Conservation (phyloP, 2,329 filamentous ascomycete genomes). For the Pyricularia sp. region DNA sequence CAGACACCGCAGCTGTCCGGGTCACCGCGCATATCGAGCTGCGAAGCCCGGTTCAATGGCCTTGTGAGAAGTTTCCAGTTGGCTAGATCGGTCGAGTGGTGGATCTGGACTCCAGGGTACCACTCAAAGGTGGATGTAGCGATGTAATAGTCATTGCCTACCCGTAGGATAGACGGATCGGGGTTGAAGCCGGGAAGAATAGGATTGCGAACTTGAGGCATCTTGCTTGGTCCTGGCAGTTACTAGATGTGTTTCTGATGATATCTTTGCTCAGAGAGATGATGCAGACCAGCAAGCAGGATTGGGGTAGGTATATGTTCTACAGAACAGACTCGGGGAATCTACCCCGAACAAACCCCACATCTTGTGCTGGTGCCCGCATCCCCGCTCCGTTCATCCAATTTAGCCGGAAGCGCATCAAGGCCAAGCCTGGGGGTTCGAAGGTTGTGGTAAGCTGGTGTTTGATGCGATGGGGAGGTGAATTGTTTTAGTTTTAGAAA, state of each 20-base stretch:
- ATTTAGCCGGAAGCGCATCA: not conserved
- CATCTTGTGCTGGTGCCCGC: not conserved
- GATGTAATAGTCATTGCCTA: conserved; percentile 44
- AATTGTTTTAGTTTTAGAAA: no score
- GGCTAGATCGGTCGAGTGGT: conserved; percentile 41
- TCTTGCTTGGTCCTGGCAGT: not conserved
- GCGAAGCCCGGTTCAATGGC: conserved; percentile 37
- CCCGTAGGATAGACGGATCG: conserved; percentile 42
- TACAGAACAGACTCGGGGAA: not conserved
- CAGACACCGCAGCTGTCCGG: conserved; percentile 54
- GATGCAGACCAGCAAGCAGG: not conserved
- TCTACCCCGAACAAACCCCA: not conserved
- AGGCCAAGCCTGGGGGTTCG: not conserved
- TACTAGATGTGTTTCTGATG: not conserved
- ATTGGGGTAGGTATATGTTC: not conserved
- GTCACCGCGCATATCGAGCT: conserved; percentile 35
- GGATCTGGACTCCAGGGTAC: conserved; percentile 46
- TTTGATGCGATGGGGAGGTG: no score
- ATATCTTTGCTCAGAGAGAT: not conserved
- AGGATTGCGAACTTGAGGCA: conserved; percentile 33
- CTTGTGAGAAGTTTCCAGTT: conserved; percentile 40
- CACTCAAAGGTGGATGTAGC: conserved; percentile 47
- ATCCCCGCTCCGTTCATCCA: not conserved
- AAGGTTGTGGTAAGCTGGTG: no score
- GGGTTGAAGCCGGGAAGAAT: conserved; percentile 47